Base-by-base conservation (phyloP, 441 rosid genomes). In the Mallotus japonicus region DNA sequence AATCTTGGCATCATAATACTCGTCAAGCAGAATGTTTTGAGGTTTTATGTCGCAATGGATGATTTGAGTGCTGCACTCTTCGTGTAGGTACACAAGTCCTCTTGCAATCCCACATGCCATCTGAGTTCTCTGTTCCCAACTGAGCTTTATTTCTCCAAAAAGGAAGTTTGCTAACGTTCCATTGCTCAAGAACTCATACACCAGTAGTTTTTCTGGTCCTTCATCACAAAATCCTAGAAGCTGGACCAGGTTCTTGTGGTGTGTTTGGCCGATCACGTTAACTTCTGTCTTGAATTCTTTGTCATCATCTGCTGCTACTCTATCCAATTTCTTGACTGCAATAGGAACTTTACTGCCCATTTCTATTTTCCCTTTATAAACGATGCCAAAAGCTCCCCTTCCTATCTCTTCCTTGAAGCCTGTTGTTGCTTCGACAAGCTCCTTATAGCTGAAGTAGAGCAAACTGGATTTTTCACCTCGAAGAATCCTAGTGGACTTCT, bases 1-100 rank as follows among this genome's bases (percentile, higher is more conserved):
- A 1, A 85, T 84, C 56, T 74, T 75, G 17, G 88, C 77, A 0
- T 61, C 63, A 17, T 75, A 40, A 22, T 65, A 32, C 28, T 78
- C 82, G 14, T 83, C 85, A 5, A 83, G 73, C 11, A 85, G 86
- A 34, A 87, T 75, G 40, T 83, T 87, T 64, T 80, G 83, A 12
- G 86, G 87, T 79, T 87, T 87, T 73, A 87, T 85, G 37, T 87
- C 84, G 9, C 87, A 82, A 54, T 83, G 87, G 22, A 85, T 78
- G 76, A 83, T 81, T 64, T 77, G 81, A 49, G 65, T 74, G 54
- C 70, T 72, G 65, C 87, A 80, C 12, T 87, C 87, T 49, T 85
- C 88, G 47, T 85, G 90, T 60, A 87, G 49, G 71, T 87, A 81
- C 34, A 71, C 14, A 64, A 83, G 71, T 51, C 88, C 85, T 77